Evolutionary conservation across 2,329 filamentous ascomycete species (phyloP), one percentile per base, ranked within the genome.

Genomic region (Coniosporium tulheliwenetii): DNA sequence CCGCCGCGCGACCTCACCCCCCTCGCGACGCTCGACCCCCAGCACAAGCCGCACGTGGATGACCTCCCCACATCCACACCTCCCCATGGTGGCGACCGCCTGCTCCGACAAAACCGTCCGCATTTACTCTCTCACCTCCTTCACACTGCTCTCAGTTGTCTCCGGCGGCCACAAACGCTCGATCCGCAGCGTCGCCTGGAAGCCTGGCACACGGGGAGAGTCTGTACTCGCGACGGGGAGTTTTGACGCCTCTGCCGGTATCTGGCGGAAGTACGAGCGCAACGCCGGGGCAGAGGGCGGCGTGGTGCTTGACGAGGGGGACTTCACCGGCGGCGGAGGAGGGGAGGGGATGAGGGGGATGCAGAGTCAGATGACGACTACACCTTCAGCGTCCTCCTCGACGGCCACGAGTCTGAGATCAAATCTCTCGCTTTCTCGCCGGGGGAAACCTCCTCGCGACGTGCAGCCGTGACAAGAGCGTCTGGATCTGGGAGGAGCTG

Each of bases 401-500:
- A 96, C 53, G 91, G 91, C 0, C 91, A 96, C 58, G 91, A 96
- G 54, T 85, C 82, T 16, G 91, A 98, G 62, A 83, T 98, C 67
- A 81, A 95, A 67, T 69, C 73, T 29, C 76, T 89, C 46, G 70
- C 75, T 2, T 93, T 86, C 64, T 78, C 73, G 13, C 78, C 0
- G 75, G 75, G 0, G 83, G 83, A 1, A 75, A 81, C 45, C 79
- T 85, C 51, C 71, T 98, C 4, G 91, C 91, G 5, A 95, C 87
- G 0, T 95, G 87, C 61, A 83, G 78, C 40, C 74, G 91, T 38
- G 91, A 98, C 59, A 96, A 96, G 65, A 82, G 77, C 12, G 85
- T 96, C 13, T 98, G 91, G 91, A 85, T 98, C 51, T 98, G 91
- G 91, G 91, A 98, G 62, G 91, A 96, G 58, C 74, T 95, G 41